These are phyloP conservation scores for Climacium dendroides DNA, from an alignment of 225 moss, liverwort and hornwort genomes.

Conservation along the genomic window DNA sequence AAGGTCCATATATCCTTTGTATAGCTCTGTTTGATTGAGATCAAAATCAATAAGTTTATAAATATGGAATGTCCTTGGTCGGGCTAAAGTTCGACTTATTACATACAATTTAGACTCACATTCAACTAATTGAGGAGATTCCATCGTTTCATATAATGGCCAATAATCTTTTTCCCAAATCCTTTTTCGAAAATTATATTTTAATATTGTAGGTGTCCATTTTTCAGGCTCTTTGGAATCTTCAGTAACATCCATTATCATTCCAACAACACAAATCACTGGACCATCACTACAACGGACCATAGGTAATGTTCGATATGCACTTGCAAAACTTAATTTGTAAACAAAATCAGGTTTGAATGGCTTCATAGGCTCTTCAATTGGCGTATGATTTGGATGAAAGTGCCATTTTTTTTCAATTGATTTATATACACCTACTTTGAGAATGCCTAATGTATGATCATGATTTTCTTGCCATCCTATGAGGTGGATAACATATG, in stretches of 20 bases:
- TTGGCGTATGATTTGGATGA: not conserved
- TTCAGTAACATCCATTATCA: not conserved
- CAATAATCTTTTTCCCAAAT: conserved; percentile 32
- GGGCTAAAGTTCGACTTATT: conserved; percentile 10
- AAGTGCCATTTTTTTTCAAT: conserved; percentile 22
- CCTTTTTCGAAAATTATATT: not conserved
- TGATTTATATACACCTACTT: conserved; percentile 22
- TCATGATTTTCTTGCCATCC: conserved; percentile 15
- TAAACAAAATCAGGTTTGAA: conserved; percentile 16
- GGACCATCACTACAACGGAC: conserved; percentile 6
- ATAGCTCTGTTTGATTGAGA: conserved; percentile 8
- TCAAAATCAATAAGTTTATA: conserved; percentile 36
- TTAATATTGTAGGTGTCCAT: conserved; percentile 3
- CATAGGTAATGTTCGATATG: conserved; percentile 2
- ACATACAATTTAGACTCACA: conserved; percentile 3
- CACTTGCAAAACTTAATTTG: not conserved
- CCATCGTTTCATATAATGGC: conserved; percentile 37
- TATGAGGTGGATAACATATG: conserved; percentile 21
- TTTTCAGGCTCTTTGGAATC: not conserved
- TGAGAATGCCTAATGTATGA: not conserved
- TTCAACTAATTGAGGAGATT: conserved; percentile 27
- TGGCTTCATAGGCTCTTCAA: not conserved
- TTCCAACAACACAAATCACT: conserved; percentile 6
- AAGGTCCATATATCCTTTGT: conserved; percentile 34
- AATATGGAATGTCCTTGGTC: conserved; percentile 30